Base-by-base conservation (phyloP, 805 yeast genomes). In the Kuraishia borneana region DNA sequence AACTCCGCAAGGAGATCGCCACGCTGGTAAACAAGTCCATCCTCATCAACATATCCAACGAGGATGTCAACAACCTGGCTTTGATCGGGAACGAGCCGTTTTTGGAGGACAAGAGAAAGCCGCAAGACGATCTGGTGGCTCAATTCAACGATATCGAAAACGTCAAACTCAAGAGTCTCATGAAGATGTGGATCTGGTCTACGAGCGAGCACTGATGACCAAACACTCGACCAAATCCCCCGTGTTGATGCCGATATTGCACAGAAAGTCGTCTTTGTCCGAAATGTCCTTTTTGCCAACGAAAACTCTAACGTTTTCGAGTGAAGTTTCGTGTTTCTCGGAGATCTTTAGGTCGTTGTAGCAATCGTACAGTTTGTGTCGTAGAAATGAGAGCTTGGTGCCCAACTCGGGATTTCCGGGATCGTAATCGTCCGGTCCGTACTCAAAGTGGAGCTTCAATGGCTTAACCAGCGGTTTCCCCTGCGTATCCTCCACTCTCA, bases 341-440 rank as follows among this genome's bases (percentile, higher is more conserved):
- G 53, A 62, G 4, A 61, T 40, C 3, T 46, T 45, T 0, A 60
- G 58, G 35, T 72, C 73, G 37, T 65, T 63, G 43, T 80, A 70
- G 40, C 82, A 61, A 27, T 63, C 56, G 23, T 76, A 65, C 3
- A 77, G 55, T 48, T 75, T 79, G 2, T 53, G 43, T 40, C 85
- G 67, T 36, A 85, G 61, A 41, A 77, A 73, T 13, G 61, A 67
- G 22, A 88, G 63, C 14, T 77, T 70, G 7, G 88, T 73, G 1
- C 94, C 94, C 33, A 63, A 67, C 39, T 73, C 88, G 4, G 76
- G 79, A 37, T 82, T 71, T 40, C 69, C 69, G 43, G 56, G 51
- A 39, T 73, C 74, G 48, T 73, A 83, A 45, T 83, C 94, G 44
- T 79, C 88, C 0, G 94, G 92, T 21, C 83, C 73, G 53, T 83